Evolutionary conservation across 352 stramenopile genomes (phyloP).

Genomic region (Pythium aphanidermatum): DNA sequence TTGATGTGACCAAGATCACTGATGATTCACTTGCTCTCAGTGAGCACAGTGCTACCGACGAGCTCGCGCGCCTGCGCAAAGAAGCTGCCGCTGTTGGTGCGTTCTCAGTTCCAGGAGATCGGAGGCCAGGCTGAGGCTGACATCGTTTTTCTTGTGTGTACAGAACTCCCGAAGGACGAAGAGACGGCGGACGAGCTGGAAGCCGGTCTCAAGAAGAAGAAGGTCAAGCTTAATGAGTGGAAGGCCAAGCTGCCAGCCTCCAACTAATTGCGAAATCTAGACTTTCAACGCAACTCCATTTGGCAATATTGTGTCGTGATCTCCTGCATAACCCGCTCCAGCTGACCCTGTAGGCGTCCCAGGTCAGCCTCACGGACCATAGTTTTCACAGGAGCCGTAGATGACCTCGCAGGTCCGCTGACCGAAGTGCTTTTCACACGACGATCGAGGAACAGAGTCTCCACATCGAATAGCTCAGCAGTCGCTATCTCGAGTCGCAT

Average conservation of each 20-base stretch:
- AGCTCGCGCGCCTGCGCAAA: slow-evolving; percentile 37
- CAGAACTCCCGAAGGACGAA: slow-evolving; percentile 46
- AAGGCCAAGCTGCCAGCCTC: slow-evolving; percentile 27
- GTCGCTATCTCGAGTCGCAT: slow-evolving; percentile 31
- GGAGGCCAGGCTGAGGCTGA: too few relatives aligned
- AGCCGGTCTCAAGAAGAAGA: slow-evolving; percentile 78
- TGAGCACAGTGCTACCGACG: slow-evolving; percentile 16
- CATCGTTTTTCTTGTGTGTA: neutral
- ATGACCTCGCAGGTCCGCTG: too few relatives aligned
- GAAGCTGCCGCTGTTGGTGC: slow-evolving; percentile 51
- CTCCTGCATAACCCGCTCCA: slow-evolving; percentile 42
- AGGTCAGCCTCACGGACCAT: too few relatives aligned
- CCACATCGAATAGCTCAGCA: slow-evolving; percentile 36
- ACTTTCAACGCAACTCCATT: slow-evolving; percentile 28
- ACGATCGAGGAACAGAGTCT: slow-evolving; percentile 37
- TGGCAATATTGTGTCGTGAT: slow-evolving; percentile 48
- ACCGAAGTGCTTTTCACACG: too few relatives aligned
- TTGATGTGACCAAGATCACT: slow-evolving; percentile 28
- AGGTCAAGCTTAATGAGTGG: slow-evolving; percentile 42
- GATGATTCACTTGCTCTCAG: slow-evolving; percentile 17
- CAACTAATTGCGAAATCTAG: slow-evolving; percentile 1
- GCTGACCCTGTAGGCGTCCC: slow-evolving; percentile 29
- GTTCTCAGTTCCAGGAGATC: slow-evolving; percentile 6
- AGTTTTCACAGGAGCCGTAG: too few relatives aligned
- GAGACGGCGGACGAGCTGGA: slow-evolving; percentile 53